Evolutionary conservation across 768 basidiomycete species (phyloP).

Genomic region (Xerocomellus chrysenteron): DNA sequence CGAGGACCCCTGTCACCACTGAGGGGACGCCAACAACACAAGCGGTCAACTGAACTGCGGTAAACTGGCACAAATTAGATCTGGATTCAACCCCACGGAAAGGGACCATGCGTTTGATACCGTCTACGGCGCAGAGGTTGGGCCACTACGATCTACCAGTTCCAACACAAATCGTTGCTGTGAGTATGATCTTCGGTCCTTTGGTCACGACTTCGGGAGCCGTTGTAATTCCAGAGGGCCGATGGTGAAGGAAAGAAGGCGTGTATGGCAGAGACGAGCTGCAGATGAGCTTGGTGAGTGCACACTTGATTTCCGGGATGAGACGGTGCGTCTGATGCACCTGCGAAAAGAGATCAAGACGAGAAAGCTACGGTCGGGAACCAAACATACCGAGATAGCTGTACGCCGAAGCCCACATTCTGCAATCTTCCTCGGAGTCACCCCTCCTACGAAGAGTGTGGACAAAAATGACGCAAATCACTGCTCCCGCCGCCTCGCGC

Average conservation of each 20-base stretch:
- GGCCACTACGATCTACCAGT: too few species aligned
- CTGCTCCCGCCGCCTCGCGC: conserved; percentile 15
- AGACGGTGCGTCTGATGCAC: not conserved
- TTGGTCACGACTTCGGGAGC: conserved; percentile 11
- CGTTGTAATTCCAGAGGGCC: too few species aligned
- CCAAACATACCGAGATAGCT: not conserved
- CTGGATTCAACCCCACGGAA: too few species aligned
- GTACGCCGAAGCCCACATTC: not conserved
- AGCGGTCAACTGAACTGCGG: too few species aligned
- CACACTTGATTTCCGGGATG: conserved; percentile 25
- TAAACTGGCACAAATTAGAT: too few species aligned
- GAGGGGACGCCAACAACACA: too few species aligned
- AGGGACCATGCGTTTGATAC: too few species aligned
- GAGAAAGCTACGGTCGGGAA: too few species aligned
- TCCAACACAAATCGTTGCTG: too few species aligned
- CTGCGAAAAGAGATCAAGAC: not conserved
- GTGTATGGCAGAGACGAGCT: conserved; percentile 3
- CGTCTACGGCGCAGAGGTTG: too few species aligned
- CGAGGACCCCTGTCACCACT: too few species aligned
- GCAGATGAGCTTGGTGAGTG: not conserved
- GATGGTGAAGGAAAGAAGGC: conserved; percentile 19
- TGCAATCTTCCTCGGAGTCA: not conserved
- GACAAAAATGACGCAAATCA: conserved; percentile 20
- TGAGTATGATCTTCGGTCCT: too few species aligned
- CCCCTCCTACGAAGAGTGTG: conserved; percentile 7